A percentile compares a stretch with the other conserved stretches of the same genome.
These are phyloP conservation scores for Pyropia yezoensis DNA, from an alignment of 23 red algal genomes.

Conservation along the genomic window DNA sequence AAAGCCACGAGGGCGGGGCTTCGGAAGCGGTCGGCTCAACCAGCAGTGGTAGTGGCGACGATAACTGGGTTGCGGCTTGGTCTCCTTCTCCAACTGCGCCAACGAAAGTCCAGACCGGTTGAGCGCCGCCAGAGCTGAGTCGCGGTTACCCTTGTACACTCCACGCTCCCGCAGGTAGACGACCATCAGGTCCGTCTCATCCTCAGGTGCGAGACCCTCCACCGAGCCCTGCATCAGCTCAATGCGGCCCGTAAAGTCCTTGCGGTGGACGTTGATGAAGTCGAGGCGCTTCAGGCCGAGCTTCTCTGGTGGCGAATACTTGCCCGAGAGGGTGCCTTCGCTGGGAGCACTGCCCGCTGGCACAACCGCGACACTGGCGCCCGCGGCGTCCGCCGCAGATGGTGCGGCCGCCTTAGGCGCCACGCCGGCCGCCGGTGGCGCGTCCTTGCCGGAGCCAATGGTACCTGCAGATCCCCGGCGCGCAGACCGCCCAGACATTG, in stretches of 20 bases:
- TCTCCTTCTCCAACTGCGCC: conserved; percentile 46
- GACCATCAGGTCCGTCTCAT: conserved; percentile 53
- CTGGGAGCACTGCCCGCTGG: too few species aligned
- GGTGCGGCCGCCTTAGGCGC: too few species aligned
- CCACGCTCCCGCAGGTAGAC: conserved; percentile 47
- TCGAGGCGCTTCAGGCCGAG: conserved; percentile 37
- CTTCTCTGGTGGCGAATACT: conserved; percentile 10
- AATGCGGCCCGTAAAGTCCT: conserved; percentile 45
- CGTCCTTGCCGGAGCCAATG: too few species aligned
- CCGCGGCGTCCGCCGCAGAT: too few species aligned
- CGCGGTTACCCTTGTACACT: conserved; percentile 43
- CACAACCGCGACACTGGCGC: too few species aligned
- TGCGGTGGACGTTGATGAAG: conserved; percentile 63
- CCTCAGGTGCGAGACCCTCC: conserved; percentile 16
- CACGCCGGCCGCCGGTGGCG: too few species aligned
- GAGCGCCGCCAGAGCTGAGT: conserved; percentile 52
- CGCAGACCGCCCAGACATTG: too few species aligned
- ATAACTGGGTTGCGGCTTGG: conserved; percentile 71
- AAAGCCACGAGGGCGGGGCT: conserved; percentile 53
- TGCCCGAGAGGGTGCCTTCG: too few species aligned
- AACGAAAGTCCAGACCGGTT: conserved; percentile 32
- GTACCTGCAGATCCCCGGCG: too few species aligned
- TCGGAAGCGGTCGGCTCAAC: conserved; percentile 26
- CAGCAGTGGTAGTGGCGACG: conserved; percentile 72
- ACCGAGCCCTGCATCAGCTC: conserved; percentile 52